Base-by-base conservation (phyloP, 2,329 filamentous ascomycete species). In the Aspergillus pseudotamarii region DNA sequence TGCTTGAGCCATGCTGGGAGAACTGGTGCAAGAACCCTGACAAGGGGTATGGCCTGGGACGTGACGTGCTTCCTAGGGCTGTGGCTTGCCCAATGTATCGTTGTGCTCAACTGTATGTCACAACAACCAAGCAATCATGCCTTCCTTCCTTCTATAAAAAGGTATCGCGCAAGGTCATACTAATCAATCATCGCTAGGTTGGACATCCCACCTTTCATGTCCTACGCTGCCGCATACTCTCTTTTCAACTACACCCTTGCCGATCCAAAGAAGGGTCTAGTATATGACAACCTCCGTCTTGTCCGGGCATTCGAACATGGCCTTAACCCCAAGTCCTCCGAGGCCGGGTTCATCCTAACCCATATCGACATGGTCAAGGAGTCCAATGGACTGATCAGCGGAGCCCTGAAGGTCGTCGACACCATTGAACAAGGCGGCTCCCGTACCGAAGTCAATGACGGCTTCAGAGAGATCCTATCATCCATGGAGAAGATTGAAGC, bases 281-380 rank as follows among this genome's bases (percentile, higher is more conserved):
- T 81, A 16, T 89, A 89, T 69, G 77, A 81, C 45, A 89, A 89
- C 81, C 84, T 97, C 28, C 90, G 93, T 12, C 87, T 97, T 36
- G 89, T 97, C 73, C 91, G 94, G 41, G 94, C 93, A 28, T 98
- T 97, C 72, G 94, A 97, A 80, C 87, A 90, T 71, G 94, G 94
- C 16, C 88, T 97, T 10, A 91, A 97, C 76, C 91, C 91, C 0
- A 85, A 85, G 36, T 96, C 92, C 3, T 97, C 93, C 9, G 94
- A 97, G 78, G 94, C 94, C 0, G 94, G 94, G 57, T 97, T 98
- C 76, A 93, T 97, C n/a, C 86, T 97, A 14, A 94, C 95, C 5
- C 94, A 97, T 77, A 89, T 98, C 58, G 93, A 96, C 78, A 98
- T 97, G 94, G 94, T 97, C 57, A 89, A 89, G 75, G 88, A 96